phyloP scores from a whole-genome alignment of 2,329 filamentous ascomycete species.

The Paecilomyces dactylethromorphus region DNA sequence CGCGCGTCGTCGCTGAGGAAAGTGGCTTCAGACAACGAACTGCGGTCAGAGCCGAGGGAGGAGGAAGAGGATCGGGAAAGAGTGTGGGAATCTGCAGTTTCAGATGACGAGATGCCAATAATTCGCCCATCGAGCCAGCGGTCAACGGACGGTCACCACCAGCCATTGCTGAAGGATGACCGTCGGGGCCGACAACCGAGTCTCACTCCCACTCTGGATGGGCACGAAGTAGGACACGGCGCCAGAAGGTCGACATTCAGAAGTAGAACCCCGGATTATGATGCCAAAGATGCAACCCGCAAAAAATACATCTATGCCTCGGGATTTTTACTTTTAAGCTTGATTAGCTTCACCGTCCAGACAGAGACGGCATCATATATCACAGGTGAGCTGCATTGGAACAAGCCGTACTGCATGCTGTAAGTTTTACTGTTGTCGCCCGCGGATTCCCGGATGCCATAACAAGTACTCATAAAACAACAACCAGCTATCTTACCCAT shows the following conservation, averaged over 20 bases:
- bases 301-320: conserved; percentile 83
- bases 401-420: conserved; percentile 99
- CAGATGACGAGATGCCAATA: conserved; percentile 39
- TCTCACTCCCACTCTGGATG: conserved; percentile 19
- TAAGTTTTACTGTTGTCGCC: conserved; percentile 40
- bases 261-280: conserved; percentile 65
- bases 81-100: conserved; percentile 29
- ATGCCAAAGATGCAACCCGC: conserved; percentile 59
- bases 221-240: conserved; percentile 31
- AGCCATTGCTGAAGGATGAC: conserved; percentile 50
- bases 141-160: conserved; percentile 39
- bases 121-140: conserved; percentile 43
- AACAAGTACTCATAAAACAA: neutral
- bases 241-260: conserved; percentile 63
- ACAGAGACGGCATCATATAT: conserved; percentile 95
- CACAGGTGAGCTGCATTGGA: conserved; percentile 84
- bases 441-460: conserved; percentile 4
- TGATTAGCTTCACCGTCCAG: conserved; percentile 86
- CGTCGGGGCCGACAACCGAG: conserved; percentile 29
- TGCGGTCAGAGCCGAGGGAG: conserved; percentile 9
- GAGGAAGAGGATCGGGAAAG: conserved; percentile 25
- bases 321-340: conserved; percentile 73
- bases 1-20: conserved; percentile 1
- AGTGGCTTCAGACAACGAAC: conserved; percentile 27
- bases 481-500: conserved; percentile 71